Evolutionary conservation across 2,329 filamentous ascomycete species (phyloP).

Genomic region (Cytospora piceae): DNA sequence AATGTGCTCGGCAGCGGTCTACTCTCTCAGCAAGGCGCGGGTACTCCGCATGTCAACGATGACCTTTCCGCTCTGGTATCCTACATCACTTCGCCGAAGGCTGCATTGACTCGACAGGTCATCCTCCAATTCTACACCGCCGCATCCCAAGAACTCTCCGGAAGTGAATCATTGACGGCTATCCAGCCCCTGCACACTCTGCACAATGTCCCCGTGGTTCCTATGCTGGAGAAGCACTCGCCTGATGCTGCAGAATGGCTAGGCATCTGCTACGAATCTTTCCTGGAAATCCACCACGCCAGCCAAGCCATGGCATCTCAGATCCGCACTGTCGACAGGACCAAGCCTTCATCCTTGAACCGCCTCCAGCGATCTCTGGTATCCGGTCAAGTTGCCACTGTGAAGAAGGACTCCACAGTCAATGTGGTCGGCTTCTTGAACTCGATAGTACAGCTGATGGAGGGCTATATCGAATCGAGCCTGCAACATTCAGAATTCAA

Average conservation of each 20-base stretch:
- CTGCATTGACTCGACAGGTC: constrained; percentile 39
- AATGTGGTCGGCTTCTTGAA: constrained; percentile 56
- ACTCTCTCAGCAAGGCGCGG: constrained; percentile 17
- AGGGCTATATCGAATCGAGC: constrained; percentile 45
- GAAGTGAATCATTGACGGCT: constrained; percentile 15
- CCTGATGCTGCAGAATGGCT: constrained; percentile 52
- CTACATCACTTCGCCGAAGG: constrained; percentile 39
- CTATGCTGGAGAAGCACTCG: constrained; percentile 45
- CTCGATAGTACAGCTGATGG: constrained; percentile 46
- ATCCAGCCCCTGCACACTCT: constrained; percentile 61
- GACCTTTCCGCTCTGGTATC: constrained; percentile 31
- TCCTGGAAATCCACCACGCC: constrained; percentile 48
- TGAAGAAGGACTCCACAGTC: constrained; percentile 65
- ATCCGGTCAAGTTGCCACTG: constrained; percentile 56
- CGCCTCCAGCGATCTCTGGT: constrained; percentile 64
- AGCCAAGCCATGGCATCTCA: constrained; percentile 48
- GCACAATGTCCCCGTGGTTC: constrained; percentile 58
- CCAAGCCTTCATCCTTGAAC: constrained; percentile 58
- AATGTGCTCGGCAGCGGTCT: constrained; percentile 11
- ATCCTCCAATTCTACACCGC: constrained; percentile 39
- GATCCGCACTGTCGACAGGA: constrained; percentile 46
- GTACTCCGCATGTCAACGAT: constrained; percentile 11
- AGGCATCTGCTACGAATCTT: constrained; percentile 55
- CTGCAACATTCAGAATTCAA: constrained; percentile 32
- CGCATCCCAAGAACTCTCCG: constrained; percentile 31